Base-by-base conservation (phyloP, 768 basidiomycete species). In the Punctularia strigosozonata region DNA sequence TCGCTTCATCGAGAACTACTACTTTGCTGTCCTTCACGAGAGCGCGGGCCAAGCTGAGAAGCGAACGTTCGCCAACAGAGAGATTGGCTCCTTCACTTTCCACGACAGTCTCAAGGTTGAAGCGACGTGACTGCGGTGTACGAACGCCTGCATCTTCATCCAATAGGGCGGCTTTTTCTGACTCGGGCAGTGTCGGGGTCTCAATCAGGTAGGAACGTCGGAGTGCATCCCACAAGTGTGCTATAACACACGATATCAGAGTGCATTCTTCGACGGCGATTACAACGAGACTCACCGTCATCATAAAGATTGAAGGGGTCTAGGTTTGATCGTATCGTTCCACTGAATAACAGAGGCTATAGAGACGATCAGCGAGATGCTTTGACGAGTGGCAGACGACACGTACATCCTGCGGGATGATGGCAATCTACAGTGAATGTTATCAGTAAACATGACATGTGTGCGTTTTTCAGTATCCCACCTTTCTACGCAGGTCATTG, bases 171-270 rank as follows among this genome's bases (percentile, higher is more conserved):
- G n/a, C n/a, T n/a, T n/a, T n/a, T n/a, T n/a, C n/a, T n/a, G n/a
- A n/a, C n/a, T n/a, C n/a, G n/a, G 47, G 39, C 25, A 39, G 37
- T 26, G 31, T 6, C 44, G 49, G 51, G 60, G 54, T 41, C 25
- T 56, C 54, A 18, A 68, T 40, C 5, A 73, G 53, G 51, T 65
- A 69, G 2, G 81, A 74, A 25, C 80, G 68, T 15, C 71, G 71
- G n/a, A 87, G 61, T 4, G 84, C 81, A 52, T 81, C 79, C 74
- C 78, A 82, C 2, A 87, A 56, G 7, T 65, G 60, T 4, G 76
- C n/a, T n/a, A n/a, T n/a, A n/a, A n/a, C n/a, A n/a, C n/a, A n/a
- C n/a, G n/a, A n/a, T n/a, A n/a, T n/a, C n/a, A n/a, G n/a, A n/a
- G n/a, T n/a, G n/a, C n/a, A n/a, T n/a, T n/a, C n/a, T n/a, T n/a